phyloP scores from a whole-genome alignment of 2,329 filamentous ascomycete genomes.

The Colletotrichum cordylinicola region DNA sequence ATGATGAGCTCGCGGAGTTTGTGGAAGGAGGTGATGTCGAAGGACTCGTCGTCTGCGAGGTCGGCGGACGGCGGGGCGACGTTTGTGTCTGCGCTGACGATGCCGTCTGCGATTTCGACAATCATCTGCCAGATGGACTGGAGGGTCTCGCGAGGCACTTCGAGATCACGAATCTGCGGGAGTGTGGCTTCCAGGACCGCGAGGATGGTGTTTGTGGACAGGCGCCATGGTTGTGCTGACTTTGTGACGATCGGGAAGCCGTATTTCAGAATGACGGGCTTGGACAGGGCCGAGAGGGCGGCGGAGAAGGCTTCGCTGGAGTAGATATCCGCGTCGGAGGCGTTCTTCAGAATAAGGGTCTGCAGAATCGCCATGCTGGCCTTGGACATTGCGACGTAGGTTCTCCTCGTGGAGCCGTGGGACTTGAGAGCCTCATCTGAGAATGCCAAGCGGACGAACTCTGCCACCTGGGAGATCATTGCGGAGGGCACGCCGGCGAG shows the following conservation, averaged over 20 bases:
- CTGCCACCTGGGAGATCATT: conserved; percentile 73
- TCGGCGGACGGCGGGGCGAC: conserved; percentile 48
- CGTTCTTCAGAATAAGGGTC: conserved; percentile 63
- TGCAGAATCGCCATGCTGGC: conserved; percentile 76
- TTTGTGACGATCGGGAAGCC: conserved; percentile 75
- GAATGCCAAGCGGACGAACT: conserved; percentile 76
- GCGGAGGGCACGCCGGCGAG: conserved; percentile 68
- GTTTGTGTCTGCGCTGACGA: conserved; percentile 69
- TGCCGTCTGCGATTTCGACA: conserved; percentile 69
- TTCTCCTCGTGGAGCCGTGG: conserved; percentile 60
- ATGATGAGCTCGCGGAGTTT: conserved; percentile 75
- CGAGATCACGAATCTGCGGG: conserved; percentile 58
- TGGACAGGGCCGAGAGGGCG: conserved; percentile 70
- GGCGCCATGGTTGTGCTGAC: conserved; percentile 76
- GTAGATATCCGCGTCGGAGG: conserved; percentile 71
- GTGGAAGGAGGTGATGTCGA: conserved; percentile 79
- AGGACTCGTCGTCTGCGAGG: conserved; percentile 74
- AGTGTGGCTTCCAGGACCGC: conserved; percentile 72
- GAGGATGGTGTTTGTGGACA: conserved; percentile 75
- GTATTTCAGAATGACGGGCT: conserved; percentile 82
- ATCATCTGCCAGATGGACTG: conserved; percentile 74
- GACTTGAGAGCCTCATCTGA: conserved; percentile 37
- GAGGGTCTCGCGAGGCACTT: conserved; percentile 49
- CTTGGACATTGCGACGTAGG: conserved; percentile 90
- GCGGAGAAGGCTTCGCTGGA: conserved; percentile 68